Evolutionary conservation across 768 basidiomycete species (phyloP).

Genomic region (Mycena polygramma): DNA sequence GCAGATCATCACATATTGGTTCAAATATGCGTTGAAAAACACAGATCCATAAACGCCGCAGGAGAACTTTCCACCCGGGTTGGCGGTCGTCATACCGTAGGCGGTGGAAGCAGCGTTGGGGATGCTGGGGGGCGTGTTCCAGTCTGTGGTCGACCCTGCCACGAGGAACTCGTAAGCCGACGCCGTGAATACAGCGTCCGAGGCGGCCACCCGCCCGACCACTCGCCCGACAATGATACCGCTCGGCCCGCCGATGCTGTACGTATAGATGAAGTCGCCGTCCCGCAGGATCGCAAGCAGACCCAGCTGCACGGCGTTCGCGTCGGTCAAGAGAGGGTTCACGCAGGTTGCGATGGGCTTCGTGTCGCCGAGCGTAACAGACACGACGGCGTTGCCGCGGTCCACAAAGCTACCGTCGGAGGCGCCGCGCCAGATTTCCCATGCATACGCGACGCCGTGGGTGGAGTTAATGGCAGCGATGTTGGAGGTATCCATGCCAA

Average conservation of each 20-base stretch:
- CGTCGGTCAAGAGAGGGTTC: background rate
- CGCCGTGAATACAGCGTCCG: background rate
- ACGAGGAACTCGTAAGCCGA: background rate
- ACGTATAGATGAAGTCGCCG: constrained; percentile 2
- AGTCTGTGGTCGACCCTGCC: background rate
- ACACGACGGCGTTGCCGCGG: constrained; percentile 3
- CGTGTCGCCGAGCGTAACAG: background rate
- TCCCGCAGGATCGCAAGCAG: background rate
- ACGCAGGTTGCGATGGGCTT: background rate
- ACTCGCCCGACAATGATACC: background rate
- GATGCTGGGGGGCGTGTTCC: background rate
- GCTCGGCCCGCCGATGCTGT: constrained; percentile 3
- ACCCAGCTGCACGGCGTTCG: background rate
- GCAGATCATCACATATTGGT: constrained; percentile 1
- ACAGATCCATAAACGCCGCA: background rate
- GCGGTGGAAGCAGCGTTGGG: background rate
- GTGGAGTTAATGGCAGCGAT: constrained; percentile 2
- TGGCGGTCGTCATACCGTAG: background rate
- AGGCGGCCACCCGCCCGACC: background rate
- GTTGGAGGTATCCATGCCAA: constrained; percentile 6
- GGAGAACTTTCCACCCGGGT: constrained; percentile 5
- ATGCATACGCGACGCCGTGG: background rate
- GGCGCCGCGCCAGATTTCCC: constrained; percentile 7
- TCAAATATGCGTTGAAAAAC: constrained; percentile 6
- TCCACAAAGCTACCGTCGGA: background rate